Conservation (phyloP, 2,329 filamentous ascomycete species). For the Colletotrichum graminicola region DNA sequence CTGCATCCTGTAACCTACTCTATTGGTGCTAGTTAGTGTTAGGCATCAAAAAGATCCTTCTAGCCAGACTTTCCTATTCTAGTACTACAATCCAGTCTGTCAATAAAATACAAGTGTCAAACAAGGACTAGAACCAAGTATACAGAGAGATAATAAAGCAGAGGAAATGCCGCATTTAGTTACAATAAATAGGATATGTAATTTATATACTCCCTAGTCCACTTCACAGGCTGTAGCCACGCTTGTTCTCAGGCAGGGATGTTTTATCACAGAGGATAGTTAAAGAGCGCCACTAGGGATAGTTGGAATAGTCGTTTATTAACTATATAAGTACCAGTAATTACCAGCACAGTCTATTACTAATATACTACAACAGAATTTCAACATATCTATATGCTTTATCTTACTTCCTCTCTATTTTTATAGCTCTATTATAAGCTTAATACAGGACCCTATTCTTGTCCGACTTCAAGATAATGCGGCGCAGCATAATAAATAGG, state of each 20-base stretch:
- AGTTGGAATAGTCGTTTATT: background rate
- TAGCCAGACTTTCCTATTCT: background rate
- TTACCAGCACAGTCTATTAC: background rate
- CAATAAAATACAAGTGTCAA: background rate
- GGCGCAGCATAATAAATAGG: too few species aligned
- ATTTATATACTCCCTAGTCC: background rate
- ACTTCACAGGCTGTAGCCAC: background rate
- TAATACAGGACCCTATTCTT: too few species aligned
- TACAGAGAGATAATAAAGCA: background rate
- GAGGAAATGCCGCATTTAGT: background rate
- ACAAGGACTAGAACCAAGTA: background rate
- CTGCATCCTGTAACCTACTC: background rate
- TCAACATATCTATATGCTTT: too few species aligned
- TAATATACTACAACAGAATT: too few species aligned
- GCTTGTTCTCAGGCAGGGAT: background rate
- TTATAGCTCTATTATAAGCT: too few species aligned
- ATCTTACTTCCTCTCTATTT: too few species aligned
- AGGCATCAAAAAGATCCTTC: background rate
- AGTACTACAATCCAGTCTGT: background rate
- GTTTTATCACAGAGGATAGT: background rate
- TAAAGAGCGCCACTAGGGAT: background rate
- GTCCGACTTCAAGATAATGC: too few species aligned
- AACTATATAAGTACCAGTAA: background rate
- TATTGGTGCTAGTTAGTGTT: background rate
- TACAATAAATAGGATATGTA: too few species aligned